Conservation (phyloP, 495 filamentous ascomycete genomes). For the Astrocystis sublimbata region DNA sequence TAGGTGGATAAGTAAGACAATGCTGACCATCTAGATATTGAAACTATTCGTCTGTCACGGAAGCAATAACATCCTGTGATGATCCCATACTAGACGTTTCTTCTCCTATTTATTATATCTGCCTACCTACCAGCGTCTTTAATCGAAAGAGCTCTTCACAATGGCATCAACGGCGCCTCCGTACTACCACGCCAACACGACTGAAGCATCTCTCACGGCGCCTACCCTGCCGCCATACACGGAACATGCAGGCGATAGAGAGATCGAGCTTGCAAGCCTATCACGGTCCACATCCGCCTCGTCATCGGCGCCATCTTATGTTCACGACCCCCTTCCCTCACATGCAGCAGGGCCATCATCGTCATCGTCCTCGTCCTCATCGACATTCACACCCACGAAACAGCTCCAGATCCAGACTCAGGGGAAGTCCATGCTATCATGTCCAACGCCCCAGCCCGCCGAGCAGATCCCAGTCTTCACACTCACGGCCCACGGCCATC, state of each 20-base stretch:
- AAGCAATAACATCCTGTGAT: not conserved
- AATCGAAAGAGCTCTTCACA: not conserved
- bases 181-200: not conserved
- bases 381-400: conserved; percentile 37
- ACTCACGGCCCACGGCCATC: conserved; percentile 8
- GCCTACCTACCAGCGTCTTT: not conserved
- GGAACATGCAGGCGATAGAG: conserved; percentile 15
- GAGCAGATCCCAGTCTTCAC: conserved; percentile 49
- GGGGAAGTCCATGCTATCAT: conserved; percentile 45
- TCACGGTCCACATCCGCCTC: conserved; percentile 10
- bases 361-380: not conserved
- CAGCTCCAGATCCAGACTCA: conserved; percentile 47
- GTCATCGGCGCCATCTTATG: not conserved
- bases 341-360: not conserved
- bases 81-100: not conserved
- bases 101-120: not conserved
- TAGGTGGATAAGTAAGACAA: not conserved
- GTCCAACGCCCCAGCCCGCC: conserved; percentile 44
- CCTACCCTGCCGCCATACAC: conserved; percentile 8
- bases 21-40: not conserved
- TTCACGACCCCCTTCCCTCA: not conserved
- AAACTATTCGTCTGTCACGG: not conserved
- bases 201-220: conserved; percentile 1
- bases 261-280: conserved; percentile 17
- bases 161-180: conserved; percentile 11